Base-by-base conservation (phyloP, 345 rosid species). In the Corymbia maculata region DNA sequence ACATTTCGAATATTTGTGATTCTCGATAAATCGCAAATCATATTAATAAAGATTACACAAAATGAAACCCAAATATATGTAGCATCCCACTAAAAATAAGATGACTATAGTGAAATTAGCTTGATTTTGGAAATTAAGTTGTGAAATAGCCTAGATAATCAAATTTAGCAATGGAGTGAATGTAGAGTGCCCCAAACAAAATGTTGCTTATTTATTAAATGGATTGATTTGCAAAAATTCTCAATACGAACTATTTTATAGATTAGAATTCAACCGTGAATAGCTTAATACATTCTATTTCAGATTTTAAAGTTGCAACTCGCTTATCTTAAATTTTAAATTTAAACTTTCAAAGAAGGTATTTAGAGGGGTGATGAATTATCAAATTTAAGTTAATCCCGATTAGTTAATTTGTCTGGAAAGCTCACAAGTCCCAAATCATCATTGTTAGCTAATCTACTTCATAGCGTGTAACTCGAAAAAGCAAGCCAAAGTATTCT, bases 1-100 rank as follows among this genome's bases (percentile, higher is more conserved):
- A 26, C 26, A 59, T 59, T 10, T 10, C 0, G 0, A 59, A 11
- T 19, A 55, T 22, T 4, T 19, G 0, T 9, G 3, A 26, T n/a
- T 24, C 24, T 59, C 1, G 14, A 26, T 59, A 59, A 59, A 59
- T 59, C n/a, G 10, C 11, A 3, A 13, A 59, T 59, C 66, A 9
- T 10, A 11, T 59, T 11, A 10, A 10, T 24, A n/a, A 59, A 59
- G 6, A 59, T 59, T 59, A 26, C 30, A 26, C 3, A 4, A 2
- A 59, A 59, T 24, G 2, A 59, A 24, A 59, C 7, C 16, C 66
- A 59, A 24, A 59, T 24, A 26, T 24, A 24, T 24, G 14, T 55
- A 22, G 28, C n/a, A 59, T 26, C 7, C 7, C 14, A 10, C 30
- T 59, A 24, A 59, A 9, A 59, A 24, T 59, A 59, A 59, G 66